Evolutionary conservation across 1,139 yeast genomes (phyloP).

Genomic region (Lodderomyces elongisporus): DNA sequence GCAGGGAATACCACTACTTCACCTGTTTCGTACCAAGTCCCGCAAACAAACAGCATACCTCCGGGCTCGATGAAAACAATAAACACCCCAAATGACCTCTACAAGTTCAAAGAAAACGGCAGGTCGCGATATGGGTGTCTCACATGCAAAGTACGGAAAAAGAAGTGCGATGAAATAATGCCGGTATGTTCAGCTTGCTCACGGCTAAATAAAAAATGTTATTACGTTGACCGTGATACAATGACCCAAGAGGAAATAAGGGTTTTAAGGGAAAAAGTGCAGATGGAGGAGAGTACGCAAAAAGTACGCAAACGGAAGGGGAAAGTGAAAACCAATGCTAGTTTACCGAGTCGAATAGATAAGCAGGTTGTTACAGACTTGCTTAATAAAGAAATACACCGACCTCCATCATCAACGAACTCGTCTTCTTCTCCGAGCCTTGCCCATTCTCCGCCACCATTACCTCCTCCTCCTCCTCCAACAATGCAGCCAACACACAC

Average conservation of each 20-base stretch:
- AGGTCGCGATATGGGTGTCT: slow-evolving; percentile 60
- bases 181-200: slow-evolving; percentile 60
- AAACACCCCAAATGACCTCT: slow-evolving; percentile 11
- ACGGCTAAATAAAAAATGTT: slow-evolving; percentile 50
- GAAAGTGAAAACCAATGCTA: slow-evolving; percentile 9
- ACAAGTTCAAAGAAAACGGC: slow-evolving; percentile 12
- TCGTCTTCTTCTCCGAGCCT: too few species aligned
- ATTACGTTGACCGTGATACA: slow-evolving; percentile 29
- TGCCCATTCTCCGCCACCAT: neutral
- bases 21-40: too few species aligned
- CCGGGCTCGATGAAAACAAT: slow-evolving; percentile 5
- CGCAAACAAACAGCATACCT: too few species aligned
- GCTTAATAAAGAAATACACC: too few species aligned
- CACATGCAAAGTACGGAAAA: slow-evolving; percentile 67
- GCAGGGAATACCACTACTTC: too few species aligned
- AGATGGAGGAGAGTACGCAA: slow-evolving; percentile 25
- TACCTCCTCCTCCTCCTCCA: too few species aligned
- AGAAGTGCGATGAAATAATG: slow-evolving; percentile 62
- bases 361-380: too few species aligned
- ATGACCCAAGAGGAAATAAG: slow-evolving; percentile 26
- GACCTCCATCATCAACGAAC: too few species aligned
- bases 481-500: too few species aligned
- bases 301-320: slow-evolving; percentile 33
- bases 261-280: slow-evolving; percentile 22
- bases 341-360: too few species aligned